Percentiles rank a stretch among this genome's conserved stretches.
Conservation (phyloP, 1,284 basidiomycete species). For the Fomes fomentarius region DNA sequence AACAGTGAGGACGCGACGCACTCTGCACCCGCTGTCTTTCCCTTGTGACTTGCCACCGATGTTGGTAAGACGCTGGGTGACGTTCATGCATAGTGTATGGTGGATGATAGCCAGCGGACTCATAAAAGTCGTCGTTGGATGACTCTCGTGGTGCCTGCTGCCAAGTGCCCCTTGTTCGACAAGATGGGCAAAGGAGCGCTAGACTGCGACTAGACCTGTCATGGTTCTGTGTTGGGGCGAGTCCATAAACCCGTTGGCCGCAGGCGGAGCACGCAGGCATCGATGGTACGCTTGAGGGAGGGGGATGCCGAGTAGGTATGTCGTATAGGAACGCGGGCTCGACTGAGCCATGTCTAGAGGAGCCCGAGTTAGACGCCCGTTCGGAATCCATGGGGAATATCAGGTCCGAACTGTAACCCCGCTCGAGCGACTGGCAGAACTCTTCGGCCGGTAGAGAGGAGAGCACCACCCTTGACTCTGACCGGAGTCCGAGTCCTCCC, state of each 20-base stretch:
- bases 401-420: constrained; percentile 16
- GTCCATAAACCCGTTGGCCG: constrained; percentile 3
- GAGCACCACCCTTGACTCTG: background rate
- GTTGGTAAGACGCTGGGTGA: background rate
- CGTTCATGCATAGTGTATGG: background rate
- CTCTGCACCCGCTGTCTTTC: background rate
- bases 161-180: background rate
- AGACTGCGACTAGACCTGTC: background rate
- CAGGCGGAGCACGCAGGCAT: constrained; percentile 10
- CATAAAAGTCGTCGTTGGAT: background rate
- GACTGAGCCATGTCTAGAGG: constrained; percentile 1
- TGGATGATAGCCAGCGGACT: background rate
- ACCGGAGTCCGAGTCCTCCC: constrained; percentile 4
- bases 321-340: constrained; percentile 12
- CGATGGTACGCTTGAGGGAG: background rate
- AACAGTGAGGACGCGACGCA: background rate
- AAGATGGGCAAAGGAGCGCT: constrained; percentile 1
- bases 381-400: constrained; percentile 23
- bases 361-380: constrained; percentile 1
- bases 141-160: background rate
- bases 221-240: background rate
- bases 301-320: background rate
- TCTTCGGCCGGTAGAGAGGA: background rate
- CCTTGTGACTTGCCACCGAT: background rate
- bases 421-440: constrained; percentile 8